Percentiles rank a stretch among this genome's conserved stretches.
These are phyloP conservation scores for Lumnitzera littorea DNA, from an alignment of 345 rosid species.

Conservation along the genomic window DNA sequence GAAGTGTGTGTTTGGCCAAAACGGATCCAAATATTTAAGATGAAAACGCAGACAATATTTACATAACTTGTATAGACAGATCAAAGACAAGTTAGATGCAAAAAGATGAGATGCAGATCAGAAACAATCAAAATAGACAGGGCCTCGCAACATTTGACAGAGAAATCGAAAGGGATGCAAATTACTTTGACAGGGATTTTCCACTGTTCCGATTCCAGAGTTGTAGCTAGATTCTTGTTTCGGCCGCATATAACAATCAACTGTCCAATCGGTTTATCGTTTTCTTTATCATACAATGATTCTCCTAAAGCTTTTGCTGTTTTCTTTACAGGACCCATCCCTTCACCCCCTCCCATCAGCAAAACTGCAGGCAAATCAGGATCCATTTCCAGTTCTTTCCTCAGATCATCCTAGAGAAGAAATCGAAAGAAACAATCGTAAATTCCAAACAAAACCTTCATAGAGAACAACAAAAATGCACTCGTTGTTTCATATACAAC, in stretches of 20 bases:
- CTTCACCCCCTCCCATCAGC: conserved; percentile 99
- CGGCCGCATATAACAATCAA: conserved; percentile 86
- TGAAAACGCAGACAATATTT: neutral
- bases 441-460: neutral
- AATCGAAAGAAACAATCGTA: neutral
- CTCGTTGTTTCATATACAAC: no score
- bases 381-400: conserved; percentile 79
- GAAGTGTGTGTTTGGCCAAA: no score
- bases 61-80: neutral
- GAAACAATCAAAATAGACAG: no score
- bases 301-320: conserved; percentile 71
- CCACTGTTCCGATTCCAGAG: conserved; percentile 62
- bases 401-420: conserved; percentile 48
- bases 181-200: conserved; percentile 82
- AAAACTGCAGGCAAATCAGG: conserved; percentile 73
- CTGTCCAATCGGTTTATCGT: conserved; percentile 67
- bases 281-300: conserved; percentile 46
- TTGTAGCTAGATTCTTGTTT: conserved; percentile 56
- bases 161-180: neutral
- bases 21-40: no score
- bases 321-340: conserved; percentile 97
- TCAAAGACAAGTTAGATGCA: no score
- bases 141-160: no score
- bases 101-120: no score
- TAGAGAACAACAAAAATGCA: no score